These are phyloP conservation scores for Rehmannia glutinosa DNA, from an alignment of 257 asterid genomes.

Conservation along the genomic window DNA sequence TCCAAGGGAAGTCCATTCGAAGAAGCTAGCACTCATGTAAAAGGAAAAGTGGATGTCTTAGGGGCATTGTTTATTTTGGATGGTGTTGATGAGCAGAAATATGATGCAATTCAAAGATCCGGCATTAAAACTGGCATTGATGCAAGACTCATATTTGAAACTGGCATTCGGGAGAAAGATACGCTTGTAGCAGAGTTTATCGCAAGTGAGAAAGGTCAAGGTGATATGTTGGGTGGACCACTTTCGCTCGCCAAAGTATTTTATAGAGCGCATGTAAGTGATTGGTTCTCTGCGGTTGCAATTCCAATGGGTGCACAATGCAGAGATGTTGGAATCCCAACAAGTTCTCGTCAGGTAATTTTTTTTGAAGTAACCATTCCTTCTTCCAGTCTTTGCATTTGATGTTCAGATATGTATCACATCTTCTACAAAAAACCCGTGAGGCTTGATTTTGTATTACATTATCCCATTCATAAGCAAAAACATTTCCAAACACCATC, in stretches of 20 bases:
- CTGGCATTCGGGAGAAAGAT: conserved; percentile 60
- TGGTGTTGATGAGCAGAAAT: conserved; percentile 42
- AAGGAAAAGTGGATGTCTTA: conserved; percentile 63
- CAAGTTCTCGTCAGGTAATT: conserved; percentile 48
- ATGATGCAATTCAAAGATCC: conserved; percentile 47
- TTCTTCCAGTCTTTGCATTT: neutral
- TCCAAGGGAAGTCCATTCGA: conserved; percentile 70
- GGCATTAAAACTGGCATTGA: conserved; percentile 74
- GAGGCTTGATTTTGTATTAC: too few species aligned
- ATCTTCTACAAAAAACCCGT: too few species aligned
- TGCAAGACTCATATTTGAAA: conserved; percentile 69
- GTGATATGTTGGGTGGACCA: conserved; percentile 45
- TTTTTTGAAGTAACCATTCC: neutral
- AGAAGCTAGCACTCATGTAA: conserved; percentile 65
- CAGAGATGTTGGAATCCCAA: conserved; percentile 51
- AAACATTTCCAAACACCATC: too few species aligned
- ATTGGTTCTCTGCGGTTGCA: conserved; percentile 85
- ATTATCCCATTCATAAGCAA: too few species aligned
- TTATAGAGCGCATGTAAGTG: conserved; percentile 57
- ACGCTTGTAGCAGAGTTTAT: conserved; percentile 65
- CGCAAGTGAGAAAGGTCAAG: conserved; percentile 44
- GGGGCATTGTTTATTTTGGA: conserved; percentile 61
- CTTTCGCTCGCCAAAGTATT: conserved; percentile 73
- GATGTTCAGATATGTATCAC: neutral
- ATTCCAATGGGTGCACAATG: conserved; percentile 82